phyloP scores from a whole-genome alignment of 345 rosid genomes.

The Leavenworthia alabamica region DNA sequence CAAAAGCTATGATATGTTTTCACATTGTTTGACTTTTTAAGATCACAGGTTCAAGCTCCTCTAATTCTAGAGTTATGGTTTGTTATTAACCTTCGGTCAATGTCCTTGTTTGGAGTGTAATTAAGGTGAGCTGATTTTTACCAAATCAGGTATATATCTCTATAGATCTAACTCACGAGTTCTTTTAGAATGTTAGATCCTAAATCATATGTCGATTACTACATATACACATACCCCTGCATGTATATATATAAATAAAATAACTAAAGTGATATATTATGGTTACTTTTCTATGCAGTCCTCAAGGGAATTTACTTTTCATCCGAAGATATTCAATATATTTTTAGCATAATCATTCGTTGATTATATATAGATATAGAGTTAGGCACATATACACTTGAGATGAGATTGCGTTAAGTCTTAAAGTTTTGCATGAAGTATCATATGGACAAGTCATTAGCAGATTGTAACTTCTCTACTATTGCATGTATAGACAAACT shows the following conservation, averaged over 20 bases:
- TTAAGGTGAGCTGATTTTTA: conserved; percentile 10
- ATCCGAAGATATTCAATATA: background rate
- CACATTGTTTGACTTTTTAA: conserved; percentile 31
- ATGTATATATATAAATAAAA: background rate
- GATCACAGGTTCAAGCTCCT: conserved; percentile 11
- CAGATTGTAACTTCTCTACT: background rate
- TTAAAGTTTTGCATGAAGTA: background rate
- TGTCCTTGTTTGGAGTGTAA: conserved; percentile 13
- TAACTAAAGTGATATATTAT: background rate
- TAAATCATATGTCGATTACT: conserved; percentile 13
- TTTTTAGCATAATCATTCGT: background rate
- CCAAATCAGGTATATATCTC: conserved; percentile 29
- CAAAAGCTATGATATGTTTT: conserved; percentile 29
- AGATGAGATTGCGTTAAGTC: background rate
- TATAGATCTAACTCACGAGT: conserved; percentile 6
- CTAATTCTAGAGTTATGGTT: conserved; percentile 7
- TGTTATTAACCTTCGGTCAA: conserved; percentile 20
- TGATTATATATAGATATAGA: background rate
- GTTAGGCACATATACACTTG: background rate
- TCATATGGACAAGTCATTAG: background rate
- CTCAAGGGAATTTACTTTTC: background rate
- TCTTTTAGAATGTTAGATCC: conserved; percentile 10
- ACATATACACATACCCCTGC: background rate
- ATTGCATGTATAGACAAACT: background rate
- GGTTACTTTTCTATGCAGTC: background rate